Base-by-base conservation (phyloP, 768 basidiomycete species). In the Kwoniella sp. region DNA sequence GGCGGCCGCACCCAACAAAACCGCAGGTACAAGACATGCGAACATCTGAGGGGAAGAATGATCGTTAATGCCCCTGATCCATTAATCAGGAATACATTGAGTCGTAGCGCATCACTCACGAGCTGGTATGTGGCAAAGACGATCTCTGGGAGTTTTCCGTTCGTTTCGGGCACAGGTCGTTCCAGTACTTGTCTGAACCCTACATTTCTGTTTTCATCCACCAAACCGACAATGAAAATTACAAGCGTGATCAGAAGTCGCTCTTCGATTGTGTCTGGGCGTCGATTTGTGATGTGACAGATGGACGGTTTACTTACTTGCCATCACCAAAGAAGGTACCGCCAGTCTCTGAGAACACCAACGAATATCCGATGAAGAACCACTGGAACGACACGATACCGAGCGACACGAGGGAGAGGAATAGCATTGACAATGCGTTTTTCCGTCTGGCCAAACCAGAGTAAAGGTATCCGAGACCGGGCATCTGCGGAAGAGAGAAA, bases 341-440 rank as follows among this genome's bases (percentile, higher is more conserved):
- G 4, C 79, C 81, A 1, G 74, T 75, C 56, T 73, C 73, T 20
- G 73, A 76, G 65, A 80, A 81, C 12, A 78, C 77, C 23, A 81
- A 61, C 12, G 73, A 75, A 65, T 78, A 81, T 26, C 75, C 78
- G 63, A 75, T 76, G 60, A 78, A 77, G 65, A 70, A 79, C 81
- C 71, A 90, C 58, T 81, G 79, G 65, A 82, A 79, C 1, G 76
- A 77, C 37, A 74, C 74, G 65, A 82, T 85, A 0, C 88, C 93
- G 13, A 93, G 74, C 0, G 86, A 86, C 71, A 89, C 85, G 85
- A 93, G 87, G 60, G 87, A 87, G 20, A 89, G 85, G 79, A 87
- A 93, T 20, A 95, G 89, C 88, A 94, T 90, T 45, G 88, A 90
- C 22, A 97, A 84, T 0, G 95, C 95, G 72, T 96, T 96, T 82